Conservation (phyloP, 306 rosid genomes). For the Ammopiptanthus mongolicus region DNA sequence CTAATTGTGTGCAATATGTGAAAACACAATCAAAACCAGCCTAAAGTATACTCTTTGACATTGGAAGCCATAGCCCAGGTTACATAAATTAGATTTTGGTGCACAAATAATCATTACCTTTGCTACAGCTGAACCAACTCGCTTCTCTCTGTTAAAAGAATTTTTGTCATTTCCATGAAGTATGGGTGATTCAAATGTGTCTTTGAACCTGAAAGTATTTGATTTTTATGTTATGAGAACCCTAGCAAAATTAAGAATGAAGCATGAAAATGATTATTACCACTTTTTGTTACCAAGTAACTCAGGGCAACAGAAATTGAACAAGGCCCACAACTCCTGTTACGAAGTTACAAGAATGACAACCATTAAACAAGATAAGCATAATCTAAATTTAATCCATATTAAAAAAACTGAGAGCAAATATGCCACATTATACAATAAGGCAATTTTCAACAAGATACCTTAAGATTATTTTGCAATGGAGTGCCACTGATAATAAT, state of each 20-base stretch:
- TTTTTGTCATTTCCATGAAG: constrained; percentile 84
- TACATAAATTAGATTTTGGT: constrained; percentile 4
- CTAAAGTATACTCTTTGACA: neutral
- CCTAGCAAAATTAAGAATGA: constrained; percentile 10
- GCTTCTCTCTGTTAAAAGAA: constrained; percentile 71
- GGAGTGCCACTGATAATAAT: constrained; percentile 90
- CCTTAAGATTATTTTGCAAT: constrained; percentile 91
- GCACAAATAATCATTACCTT: constrained; percentile 45
- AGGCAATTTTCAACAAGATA: constrained; percentile 16
- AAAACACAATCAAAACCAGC: neutral
- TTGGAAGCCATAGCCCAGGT: neutral
- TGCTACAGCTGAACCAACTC: constrained; percentile 66
- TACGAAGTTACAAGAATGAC: constrained; percentile 15
- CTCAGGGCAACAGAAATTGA: constrained; percentile 87
- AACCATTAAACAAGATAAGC: constrained; percentile 8
- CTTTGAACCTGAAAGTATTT: constrained; percentile 67
- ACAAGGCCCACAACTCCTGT: constrained; percentile 95
- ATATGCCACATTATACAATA: neutral
- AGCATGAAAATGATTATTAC: constrained; percentile 36
- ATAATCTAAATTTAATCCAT: neutral
- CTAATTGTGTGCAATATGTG: neutral
- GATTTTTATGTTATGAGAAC: constrained; percentile 26
- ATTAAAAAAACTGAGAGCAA: neutral
- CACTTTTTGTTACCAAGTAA: constrained; percentile 78
- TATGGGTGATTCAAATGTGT: constrained; percentile 58